Base-by-base conservation (phyloP, 1,139 yeast species). In the Saccharomycopsis phalli region DNA sequence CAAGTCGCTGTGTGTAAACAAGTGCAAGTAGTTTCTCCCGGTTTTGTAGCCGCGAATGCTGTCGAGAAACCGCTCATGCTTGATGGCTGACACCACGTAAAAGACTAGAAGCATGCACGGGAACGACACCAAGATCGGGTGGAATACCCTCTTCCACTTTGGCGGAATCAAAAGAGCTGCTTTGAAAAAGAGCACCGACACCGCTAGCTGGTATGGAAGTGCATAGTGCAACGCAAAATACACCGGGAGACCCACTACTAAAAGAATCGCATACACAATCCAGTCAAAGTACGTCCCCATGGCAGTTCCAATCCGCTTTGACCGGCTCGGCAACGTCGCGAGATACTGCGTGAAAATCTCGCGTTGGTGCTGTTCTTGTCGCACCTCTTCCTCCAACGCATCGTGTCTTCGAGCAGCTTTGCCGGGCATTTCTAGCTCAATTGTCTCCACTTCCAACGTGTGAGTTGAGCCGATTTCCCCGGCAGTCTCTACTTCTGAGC, bases 101-200 rank as follows among this genome's bases (percentile, higher is more conserved):
- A 77, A 76, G 8, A 74, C 63, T 33, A 82, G 62, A 50, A 81
- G 63, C n/a, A 79, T 71, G 17, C 71, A 51, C 1, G 71, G 76
- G 2, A 86, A 81, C 47, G 79, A 73, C 20, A 80, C 63, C 40
- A 82, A 60, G 30, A 82, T 81, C 0, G 94, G 94, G 53, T 82
- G 93, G 22, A 82, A 47, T 63, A 62, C 70, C 54, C 58, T 67
- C 57, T 65, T 69, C 62, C 51, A 70, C 48, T 50, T 65, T 31
- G 57, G 74, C 56, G 73, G 73, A 3, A 77, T 58, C 23, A 69
- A 55, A 43, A 76, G 57, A 5, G 81, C 79, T 3, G 58, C 44
- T 42, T 69, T 71, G 52, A 76, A 76, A 30, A 78, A 59, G 16
- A 81, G 51, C 18, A 80, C 67, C 14, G 81, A 73, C 26, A 78